A percentile compares a stretch with the other conserved stretches of the same genome.
Evolutionary conservation across 495 filamentous ascomycete genomes (phyloP).

Genomic region (Hamigera avellanea): DNA sequence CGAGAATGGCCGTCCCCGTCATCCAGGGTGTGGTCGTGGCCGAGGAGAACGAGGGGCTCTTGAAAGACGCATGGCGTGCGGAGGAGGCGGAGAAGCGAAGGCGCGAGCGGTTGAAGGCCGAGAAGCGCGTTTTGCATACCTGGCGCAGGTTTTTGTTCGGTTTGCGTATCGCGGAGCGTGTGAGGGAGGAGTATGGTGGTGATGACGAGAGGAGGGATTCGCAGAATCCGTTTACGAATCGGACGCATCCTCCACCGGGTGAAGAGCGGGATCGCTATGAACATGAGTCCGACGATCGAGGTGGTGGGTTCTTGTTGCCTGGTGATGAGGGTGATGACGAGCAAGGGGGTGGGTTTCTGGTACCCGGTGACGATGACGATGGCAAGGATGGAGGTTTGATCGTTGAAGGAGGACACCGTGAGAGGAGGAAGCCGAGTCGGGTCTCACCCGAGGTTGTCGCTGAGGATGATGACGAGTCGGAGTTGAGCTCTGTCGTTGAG

Average conservation of each 20-base stretch:
- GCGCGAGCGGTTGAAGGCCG: conserved; percentile 73
- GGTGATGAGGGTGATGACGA: conserved; percentile 11
- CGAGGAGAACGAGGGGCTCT: conserved; percentile 56
- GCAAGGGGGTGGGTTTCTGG: conserved; percentile 6
- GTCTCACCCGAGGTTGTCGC: too few relatives aligned
- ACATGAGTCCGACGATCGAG: conserved; percentile 14
- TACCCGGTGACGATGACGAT: conserved; percentile 13
- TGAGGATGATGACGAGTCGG: too few relatives aligned
- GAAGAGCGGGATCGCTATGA: conserved; percentile 1
- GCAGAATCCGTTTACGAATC: conserved; percentile 27
- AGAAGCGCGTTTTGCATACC: conserved; percentile 57
- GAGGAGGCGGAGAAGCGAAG: conserved; percentile 69
- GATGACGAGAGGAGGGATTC: conserved; percentile 22
- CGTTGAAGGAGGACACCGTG: conserved; percentile 11
- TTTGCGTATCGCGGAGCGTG: conserved; percentile 65
- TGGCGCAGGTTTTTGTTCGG: conserved; percentile 88
- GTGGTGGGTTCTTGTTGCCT: conserved; percentile 23
- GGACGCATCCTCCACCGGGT: conserved; percentile 2
- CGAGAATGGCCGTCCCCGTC: conserved; percentile 83
- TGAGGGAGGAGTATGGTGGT: conserved; percentile 70
- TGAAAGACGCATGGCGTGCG: conserved; percentile 71
- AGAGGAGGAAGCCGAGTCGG: neutral
- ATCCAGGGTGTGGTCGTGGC: conserved; percentile 86
- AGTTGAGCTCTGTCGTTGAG: too few relatives aligned
- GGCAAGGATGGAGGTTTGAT: conserved; percentile 18